Conservation (phyloP, 179 eudicot genomes). For the Silene vulgaris region DNA sequence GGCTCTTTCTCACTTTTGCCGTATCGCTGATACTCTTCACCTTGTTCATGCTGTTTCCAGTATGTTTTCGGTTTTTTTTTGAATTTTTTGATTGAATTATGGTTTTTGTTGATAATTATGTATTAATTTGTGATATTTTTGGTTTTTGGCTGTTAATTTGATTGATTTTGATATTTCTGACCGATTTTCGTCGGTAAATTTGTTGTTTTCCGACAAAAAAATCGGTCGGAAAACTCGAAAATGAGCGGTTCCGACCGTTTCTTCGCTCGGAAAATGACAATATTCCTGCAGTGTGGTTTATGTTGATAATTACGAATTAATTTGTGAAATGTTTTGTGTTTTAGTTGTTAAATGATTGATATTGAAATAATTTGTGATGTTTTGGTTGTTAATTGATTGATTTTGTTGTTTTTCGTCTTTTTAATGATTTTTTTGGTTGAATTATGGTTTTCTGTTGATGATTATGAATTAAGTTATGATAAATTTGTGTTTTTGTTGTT, state of each 20-base stretch:
- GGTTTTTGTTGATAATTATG: background rate
- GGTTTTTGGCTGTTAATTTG: background rate
- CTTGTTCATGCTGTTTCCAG: conserved; percentile 73
- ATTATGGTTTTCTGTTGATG: background rate
- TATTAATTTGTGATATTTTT: background rate
- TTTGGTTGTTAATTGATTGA: too few relatives aligned
- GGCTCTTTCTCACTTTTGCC: conserved; percentile 65
- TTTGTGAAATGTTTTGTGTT: too few relatives aligned
- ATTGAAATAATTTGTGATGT: too few relatives aligned
- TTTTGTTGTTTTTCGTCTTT: too few relatives aligned
- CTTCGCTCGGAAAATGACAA: too few relatives aligned
- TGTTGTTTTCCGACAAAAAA: too few relatives aligned
- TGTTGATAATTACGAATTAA: too few relatives aligned
- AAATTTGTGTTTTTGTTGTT: background rate
- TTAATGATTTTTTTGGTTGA: background rate
- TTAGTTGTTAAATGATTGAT: too few relatives aligned
- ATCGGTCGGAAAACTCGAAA: too few relatives aligned
- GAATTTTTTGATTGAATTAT: background rate
- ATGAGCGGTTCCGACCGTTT: too few relatives aligned
- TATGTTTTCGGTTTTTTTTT: conserved; percentile 14
- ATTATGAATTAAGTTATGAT: background rate
- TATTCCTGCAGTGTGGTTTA: too few relatives aligned
- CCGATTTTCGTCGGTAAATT: too few relatives aligned
- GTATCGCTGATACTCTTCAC: conserved; percentile 72
- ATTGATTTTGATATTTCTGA: background rate